phyloP scores from a whole-genome alignment of 2,329 filamentous ascomycete genomes.

The Cladosporium sp. region DNA sequence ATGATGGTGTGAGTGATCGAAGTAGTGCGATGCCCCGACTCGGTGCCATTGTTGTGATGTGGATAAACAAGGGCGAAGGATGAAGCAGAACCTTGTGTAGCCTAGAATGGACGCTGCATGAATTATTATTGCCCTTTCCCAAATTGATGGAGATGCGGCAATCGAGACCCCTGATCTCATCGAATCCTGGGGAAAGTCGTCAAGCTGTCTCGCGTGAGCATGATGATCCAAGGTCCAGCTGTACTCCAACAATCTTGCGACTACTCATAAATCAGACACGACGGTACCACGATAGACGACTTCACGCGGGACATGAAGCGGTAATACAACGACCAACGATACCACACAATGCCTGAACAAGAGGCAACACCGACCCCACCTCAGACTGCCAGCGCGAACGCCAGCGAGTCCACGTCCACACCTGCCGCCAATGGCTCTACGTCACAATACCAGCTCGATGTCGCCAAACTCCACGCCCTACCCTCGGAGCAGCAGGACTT shows the following conservation, averaged over 20 bases:
- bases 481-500: conserved; percentile 94
- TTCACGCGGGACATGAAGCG: conserved; percentile 2
- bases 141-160: not conserved
- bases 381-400: not conserved
- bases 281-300: not conserved
- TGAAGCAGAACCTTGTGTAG: not conserved
- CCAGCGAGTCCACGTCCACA: not conserved
- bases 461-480: conserved; percentile 81
- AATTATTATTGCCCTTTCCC: not conserved
- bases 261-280: not conserved
- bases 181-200: not conserved
- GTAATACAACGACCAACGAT: not conserved
- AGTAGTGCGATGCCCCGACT: conserved; percentile 25
- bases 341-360: conserved; percentile 7
- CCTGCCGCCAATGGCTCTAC: not conserved
- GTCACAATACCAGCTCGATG: conserved; percentile 61
- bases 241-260: not conserved
- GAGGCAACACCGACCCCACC: not conserved
- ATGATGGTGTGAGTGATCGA: not conserved
- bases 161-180: conserved; percentile 6
- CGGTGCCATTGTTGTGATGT: conserved; percentile 25
- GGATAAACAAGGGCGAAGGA: not conserved
- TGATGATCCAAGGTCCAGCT: not conserved
- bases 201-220: conserved; percentile 3
- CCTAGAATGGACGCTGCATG: not conserved